phyloP scores from a whole-genome alignment of 768 basidiomycete species.

The Suillus subalutaceus region DNA sequence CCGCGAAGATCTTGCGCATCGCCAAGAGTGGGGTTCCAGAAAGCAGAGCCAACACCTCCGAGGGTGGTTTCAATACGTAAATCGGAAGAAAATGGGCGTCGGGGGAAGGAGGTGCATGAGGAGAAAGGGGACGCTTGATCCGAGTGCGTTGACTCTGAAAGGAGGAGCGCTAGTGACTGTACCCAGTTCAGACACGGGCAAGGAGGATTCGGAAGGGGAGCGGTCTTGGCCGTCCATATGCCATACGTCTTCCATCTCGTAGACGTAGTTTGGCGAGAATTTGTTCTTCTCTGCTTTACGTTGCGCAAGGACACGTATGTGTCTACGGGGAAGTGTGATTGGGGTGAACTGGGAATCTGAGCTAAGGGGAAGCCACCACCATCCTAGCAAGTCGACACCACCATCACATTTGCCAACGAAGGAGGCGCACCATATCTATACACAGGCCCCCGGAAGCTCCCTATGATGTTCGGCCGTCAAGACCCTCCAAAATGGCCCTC shows the following conservation, averaged over 20 bases:
- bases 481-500: no score
- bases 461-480: no score
- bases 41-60: no score
- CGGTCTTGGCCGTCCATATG: constrained; percentile 32
- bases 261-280: constrained; percentile 74
- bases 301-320: constrained; percentile 79
- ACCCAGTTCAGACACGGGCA: constrained; percentile 10
- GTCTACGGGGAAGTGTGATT: constrained; percentile 36
- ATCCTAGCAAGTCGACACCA: constrained; percentile 80
- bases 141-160: constrained; percentile 70
- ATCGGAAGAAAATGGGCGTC: no score
- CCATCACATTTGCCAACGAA: constrained; percentile 66
- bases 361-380: constrained; percentile 82
- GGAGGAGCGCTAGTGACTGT: constrained; percentile 59
- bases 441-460: no score
- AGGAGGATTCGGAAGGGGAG: background rate
- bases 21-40: no score
- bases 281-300: constrained; percentile 92
- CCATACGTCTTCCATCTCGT: constrained; percentile 88
- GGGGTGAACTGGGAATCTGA: constrained; percentile 10
- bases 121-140: constrained; percentile 71
- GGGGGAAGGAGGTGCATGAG: no score
- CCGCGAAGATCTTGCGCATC: no score
- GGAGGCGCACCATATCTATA: no score
- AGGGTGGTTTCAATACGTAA: no score